These are phyloP conservation scores for Lolium perenne DNA, from an alignment of 176 grass and related monocot species.

Conservation along the genomic window DNA sequence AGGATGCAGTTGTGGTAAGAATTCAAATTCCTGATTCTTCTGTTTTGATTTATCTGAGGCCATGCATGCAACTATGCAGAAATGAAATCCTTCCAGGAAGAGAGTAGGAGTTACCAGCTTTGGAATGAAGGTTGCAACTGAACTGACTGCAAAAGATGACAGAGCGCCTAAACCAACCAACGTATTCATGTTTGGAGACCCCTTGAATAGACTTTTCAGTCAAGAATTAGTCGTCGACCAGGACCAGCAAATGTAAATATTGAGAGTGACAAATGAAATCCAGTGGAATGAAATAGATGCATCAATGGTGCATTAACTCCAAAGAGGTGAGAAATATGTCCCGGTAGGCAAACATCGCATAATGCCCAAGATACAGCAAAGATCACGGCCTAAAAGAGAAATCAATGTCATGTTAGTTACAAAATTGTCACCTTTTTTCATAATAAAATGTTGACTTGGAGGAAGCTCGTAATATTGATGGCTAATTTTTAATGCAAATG, in stretches of 20 bases:
- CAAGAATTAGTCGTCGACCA: slow-evolving; percentile 82
- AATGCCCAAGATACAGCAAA: slow-evolving; percentile 97
- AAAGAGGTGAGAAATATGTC: slow-evolving; percentile 83
- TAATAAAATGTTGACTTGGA: slow-evolving; percentile 30
- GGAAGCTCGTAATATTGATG: slow-evolving; percentile 30
- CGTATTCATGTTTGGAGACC: slow-evolving; percentile 96
- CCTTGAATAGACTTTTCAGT: slow-evolving; percentile 78
- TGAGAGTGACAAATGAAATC: slow-evolving; percentile 91
- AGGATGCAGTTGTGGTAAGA: not conserved
- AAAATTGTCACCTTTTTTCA: not conserved
- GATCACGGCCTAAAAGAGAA: slow-evolving; percentile 78
- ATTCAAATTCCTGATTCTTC: not conserved
- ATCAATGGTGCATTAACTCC: slow-evolving; percentile 68
- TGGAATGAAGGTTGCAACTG: slow-evolving; percentile 81
- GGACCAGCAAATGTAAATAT: slow-evolving; percentile 91
- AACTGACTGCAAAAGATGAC: slow-evolving; percentile 91
- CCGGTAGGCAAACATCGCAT: slow-evolving; percentile 84
- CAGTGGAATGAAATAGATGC: slow-evolving; percentile 79
- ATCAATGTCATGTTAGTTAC: slow-evolving; percentile 19
- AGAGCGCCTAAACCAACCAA: slow-evolving; percentile 94
- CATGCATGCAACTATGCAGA: slow-evolving; percentile 31
- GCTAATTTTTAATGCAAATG: slow-evolving; percentile 33
- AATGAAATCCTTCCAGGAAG: slow-evolving; percentile 1
- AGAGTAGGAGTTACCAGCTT: slow-evolving; percentile 68
- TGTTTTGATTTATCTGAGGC: slow-evolving; percentile 2